phyloP scores from a whole-genome alignment of 805 yeast genomes.

The Kodamaea lidongshanica region DNA sequence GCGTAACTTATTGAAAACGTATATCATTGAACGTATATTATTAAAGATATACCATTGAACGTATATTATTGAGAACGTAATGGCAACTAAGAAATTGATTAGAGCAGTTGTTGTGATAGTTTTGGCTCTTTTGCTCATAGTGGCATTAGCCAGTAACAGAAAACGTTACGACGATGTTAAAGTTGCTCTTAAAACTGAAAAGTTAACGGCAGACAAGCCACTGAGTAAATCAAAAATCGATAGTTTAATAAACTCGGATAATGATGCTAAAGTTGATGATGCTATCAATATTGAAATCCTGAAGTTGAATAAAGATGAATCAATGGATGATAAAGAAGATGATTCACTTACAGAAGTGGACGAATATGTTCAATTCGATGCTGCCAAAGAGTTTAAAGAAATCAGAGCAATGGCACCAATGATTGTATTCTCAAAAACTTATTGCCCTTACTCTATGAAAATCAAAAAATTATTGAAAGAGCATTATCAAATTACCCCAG shows the following conservation, averaged over 20 bases:
- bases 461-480: constrained; percentile 61
- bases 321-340: constrained; percentile 4
- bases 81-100: too few species aligned
- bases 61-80: too few species aligned
- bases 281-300: constrained; percentile 35
- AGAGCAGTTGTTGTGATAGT: too few species aligned
- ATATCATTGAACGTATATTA: too few species aligned
- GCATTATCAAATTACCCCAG: constrained; percentile 66
- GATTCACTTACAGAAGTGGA: constrained; percentile 10
- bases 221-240: constrained; percentile 9
- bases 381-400: constrained; percentile 40
- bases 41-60: too few species aligned
- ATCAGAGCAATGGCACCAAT: constrained; percentile 61
- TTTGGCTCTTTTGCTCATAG: too few species aligned
- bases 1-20: too few species aligned
- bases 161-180: too few species aligned
- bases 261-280: constrained; percentile 33
- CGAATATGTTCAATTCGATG: constrained; percentile 21
- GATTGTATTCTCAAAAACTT: constrained; percentile 47
- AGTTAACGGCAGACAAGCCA: background rate
- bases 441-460: constrained; percentile 71
- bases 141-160: too few species aligned
- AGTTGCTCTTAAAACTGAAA: background rate
- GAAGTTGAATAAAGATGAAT: constrained; percentile 10
- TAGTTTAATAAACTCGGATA: constrained; percentile 26